phyloP scores from a whole-genome alignment of 1,284 basidiomycete genomes.

The Naganishia albida region DNA sequence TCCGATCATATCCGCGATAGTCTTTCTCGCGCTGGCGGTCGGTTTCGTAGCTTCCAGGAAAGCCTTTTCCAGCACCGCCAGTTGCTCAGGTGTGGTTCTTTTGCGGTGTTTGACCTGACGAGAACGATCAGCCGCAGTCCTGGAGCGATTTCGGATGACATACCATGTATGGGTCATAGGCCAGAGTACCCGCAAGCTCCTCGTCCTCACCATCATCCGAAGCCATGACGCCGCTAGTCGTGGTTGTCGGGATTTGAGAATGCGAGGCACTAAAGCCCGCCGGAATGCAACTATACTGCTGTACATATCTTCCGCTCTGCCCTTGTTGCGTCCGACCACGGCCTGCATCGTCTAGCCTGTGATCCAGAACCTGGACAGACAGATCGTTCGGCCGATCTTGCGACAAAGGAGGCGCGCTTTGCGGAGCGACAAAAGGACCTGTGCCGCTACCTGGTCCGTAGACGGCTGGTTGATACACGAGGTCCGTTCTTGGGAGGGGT shows the following conservation, averaged over 20 bases:
- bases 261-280: slow-evolving; percentile 5
- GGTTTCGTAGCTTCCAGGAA: slow-evolving; percentile 87
- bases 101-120: slow-evolving; percentile 82
- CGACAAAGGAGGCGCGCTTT: background rate
- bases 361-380: background rate
- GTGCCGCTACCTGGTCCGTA: background rate
- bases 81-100: slow-evolving; percentile 76
- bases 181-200: slow-evolving; percentile 3
- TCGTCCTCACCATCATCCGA: slow-evolving; percentile 12
- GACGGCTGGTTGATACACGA: background rate
- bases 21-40: slow-evolving; percentile 73
- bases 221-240: background rate
- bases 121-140: background rate
- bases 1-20: slow-evolving; percentile 74
- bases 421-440: background rate
- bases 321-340: background rate
- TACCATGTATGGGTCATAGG: slow-evolving; percentile 22
- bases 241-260: background rate
- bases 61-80: slow-evolving; percentile 79
- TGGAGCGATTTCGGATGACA: background rate
- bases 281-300: background rate
- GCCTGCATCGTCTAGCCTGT: background rate
- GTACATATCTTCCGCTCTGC: background rate
- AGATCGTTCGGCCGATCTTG: background rate
- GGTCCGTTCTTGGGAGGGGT: too few species aligned